Percentiles rank a stretch among this genome's conserved stretches.
Conservation (phyloP, 2,329 filamentous ascomycete genomes). For the Fusarium chlamydosporum region DNA sequence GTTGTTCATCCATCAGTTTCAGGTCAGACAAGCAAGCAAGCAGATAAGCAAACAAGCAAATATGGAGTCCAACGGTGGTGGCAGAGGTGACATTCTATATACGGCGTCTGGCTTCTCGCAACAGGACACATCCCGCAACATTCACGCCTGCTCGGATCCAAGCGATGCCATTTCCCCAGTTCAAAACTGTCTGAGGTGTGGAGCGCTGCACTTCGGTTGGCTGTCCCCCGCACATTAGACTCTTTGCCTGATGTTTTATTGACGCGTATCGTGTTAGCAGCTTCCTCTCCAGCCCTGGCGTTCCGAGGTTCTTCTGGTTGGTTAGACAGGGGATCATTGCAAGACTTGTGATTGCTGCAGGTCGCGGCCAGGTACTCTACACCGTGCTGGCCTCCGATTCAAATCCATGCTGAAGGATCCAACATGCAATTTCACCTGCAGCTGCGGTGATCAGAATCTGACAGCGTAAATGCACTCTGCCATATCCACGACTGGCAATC, state of each 20-base stretch:
- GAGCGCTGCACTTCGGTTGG: slow-evolving; percentile 44
- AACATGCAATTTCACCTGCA: slow-evolving; percentile 27
- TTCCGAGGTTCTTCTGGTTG: slow-evolving; percentile 39
- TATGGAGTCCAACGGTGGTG: slow-evolving; percentile 17
- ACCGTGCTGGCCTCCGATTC: background rate
- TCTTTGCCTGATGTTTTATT: slow-evolving; percentile 46
- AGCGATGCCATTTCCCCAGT: slow-evolving; percentile 29
- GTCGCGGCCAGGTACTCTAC: slow-evolving; percentile 9
- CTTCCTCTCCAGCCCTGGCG: slow-evolving; percentile 32
- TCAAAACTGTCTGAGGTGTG: slow-evolving; percentile 44
- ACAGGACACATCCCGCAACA: slow-evolving; percentile 24
- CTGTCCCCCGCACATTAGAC: slow-evolving; percentile 47
- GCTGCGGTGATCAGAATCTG: slow-evolving; percentile 6
- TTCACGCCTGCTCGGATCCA: slow-evolving; percentile 23
- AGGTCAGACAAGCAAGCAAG: slow-evolving; percentile 32
- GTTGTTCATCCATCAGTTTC: slow-evolving; percentile 34
- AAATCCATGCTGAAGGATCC: slow-evolving; percentile 29
- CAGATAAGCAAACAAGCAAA: slow-evolving; percentile 4
- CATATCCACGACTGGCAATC: slow-evolving; percentile 14
- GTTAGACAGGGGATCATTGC: slow-evolving; percentile 25
- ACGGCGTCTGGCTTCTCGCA: slow-evolving; percentile 28
- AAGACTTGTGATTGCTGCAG: slow-evolving; percentile 33
- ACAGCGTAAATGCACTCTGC: slow-evolving; percentile 19
- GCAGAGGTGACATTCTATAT: slow-evolving; percentile 51
- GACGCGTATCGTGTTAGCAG: slow-evolving; percentile 43